phyloP scores from a whole-genome alignment of 1,139 yeast genomes.

The Hyphopichia pseudoburtonii region DNA sequence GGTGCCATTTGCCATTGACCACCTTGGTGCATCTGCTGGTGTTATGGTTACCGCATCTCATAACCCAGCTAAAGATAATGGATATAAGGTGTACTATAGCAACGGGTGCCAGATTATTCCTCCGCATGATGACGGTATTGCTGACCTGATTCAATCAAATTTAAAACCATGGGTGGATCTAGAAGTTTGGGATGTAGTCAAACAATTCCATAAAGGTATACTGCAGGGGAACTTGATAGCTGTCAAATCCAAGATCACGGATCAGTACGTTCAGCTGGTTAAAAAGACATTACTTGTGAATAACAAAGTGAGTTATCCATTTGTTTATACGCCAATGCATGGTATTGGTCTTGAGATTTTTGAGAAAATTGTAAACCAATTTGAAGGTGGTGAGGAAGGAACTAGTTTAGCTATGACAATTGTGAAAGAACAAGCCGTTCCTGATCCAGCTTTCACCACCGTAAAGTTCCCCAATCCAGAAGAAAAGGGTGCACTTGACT shows the following conservation, averaged over 20 bases:
- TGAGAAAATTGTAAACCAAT: slow-evolving; percentile 26
- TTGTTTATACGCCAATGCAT: slow-evolving; percentile 92
- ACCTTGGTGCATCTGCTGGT: slow-evolving; percentile 67
- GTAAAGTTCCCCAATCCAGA: slow-evolving; percentile 95
- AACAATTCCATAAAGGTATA: slow-evolving; percentile 27
- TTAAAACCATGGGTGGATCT: slow-evolving; percentile 54
- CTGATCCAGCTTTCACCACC: slow-evolving; percentile 85
- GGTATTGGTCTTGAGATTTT: slow-evolving; percentile 77
- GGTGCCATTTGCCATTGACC: slow-evolving; percentile 84
- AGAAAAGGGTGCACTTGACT: slow-evolving; percentile 83
- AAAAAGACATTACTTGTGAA: slow-evolving; percentile 23
- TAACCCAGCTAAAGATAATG: slow-evolving; percentile 91
- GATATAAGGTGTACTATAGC: slow-evolving; percentile 89
- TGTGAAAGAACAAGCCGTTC: slow-evolving; percentile 62
- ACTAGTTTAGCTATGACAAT: too few relatives aligned
- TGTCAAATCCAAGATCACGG: slow-evolving; percentile 32
- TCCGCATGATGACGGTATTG: slow-evolving; percentile 80
- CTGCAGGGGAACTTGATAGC: slow-evolving; percentile 19
- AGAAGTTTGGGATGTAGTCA: slow-evolving; percentile 48
- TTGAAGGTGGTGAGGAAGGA: slow-evolving; percentile 31
- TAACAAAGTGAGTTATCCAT: slow-evolving; percentile 31
- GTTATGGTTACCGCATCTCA: slow-evolving; percentile 97
- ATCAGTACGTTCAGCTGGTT: slow-evolving; percentile 35
- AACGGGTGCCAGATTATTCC: slow-evolving; percentile 97
- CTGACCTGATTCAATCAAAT: slow-evolving; percentile 59